A percentile compares a stretch with the other conserved stretches of the same genome.
Conservation (phyloP, 371 early-diverging fungal genomes). For the Batkoa obscura region DNA sequence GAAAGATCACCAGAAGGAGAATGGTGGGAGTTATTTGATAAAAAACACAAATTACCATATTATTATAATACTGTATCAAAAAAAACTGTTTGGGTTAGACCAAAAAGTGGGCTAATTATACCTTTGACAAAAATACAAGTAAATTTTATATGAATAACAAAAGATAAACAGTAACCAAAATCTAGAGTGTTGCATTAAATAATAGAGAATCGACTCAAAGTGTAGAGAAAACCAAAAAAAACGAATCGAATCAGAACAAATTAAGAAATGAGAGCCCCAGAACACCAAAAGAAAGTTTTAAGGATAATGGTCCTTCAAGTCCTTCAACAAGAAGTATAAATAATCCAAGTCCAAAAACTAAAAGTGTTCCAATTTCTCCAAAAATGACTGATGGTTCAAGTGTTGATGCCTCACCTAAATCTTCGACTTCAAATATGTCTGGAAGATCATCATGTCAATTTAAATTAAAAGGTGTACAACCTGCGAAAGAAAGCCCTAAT, state of each 20-base stretch:
- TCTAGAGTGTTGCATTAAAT: not conserved
- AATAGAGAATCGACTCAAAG: not conserved
- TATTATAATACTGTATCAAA: conserved; percentile 73
- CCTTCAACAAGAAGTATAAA: no score
- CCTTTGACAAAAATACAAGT: conserved; percentile 51
- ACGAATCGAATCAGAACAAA: not conserved
- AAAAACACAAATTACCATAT: conserved; percentile 56
- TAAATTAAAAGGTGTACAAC: no score
- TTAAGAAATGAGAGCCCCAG: not conserved
- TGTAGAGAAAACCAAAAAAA: not conserved
- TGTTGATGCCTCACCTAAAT: no score
- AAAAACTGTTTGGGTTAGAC: conserved; percentile 71
- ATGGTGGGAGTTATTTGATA: conserved; percentile 91
- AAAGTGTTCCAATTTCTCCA: no score
- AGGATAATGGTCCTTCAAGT: no score
- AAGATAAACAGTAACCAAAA: not conserved
- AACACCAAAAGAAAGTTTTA: not conserved
- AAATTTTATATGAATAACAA: conserved; percentile 5
- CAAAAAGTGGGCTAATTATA: conserved; percentile 48
- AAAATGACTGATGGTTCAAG: no score
- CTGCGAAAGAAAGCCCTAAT: no score
- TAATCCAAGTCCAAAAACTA: no score
- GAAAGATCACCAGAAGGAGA: conserved; percentile 47
- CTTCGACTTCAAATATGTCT: no score
- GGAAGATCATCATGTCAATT: no score